A percentile compares a stretch with the other conserved stretches of the same genome.
phyloP scores from a whole-genome alignment of 257 asterid species.

The Jaltomata sinuosa region DNA sequence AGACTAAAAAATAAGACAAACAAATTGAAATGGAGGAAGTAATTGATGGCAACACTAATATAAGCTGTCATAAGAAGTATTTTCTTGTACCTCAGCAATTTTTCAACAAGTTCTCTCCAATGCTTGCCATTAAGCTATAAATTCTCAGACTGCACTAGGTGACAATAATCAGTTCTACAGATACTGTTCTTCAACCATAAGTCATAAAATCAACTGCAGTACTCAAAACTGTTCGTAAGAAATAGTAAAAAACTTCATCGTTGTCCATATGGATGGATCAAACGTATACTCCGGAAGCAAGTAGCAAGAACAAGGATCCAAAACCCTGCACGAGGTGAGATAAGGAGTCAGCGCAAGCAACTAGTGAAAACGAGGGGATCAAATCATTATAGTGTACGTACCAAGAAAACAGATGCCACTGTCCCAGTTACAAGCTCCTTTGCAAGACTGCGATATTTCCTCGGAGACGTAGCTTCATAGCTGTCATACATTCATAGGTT shows the following conservation, averaged over 20 bases:
- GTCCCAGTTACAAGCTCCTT: slow-evolving; percentile 84
- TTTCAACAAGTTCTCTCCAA: not conserved
- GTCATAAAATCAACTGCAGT: not conserved
- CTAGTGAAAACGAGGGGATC: not conserved
- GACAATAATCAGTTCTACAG: not conserved
- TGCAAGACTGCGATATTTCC: slow-evolving; percentile 71
- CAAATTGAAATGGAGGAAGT: too few relatives aligned
- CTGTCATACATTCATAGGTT: slow-evolving; percentile 29
- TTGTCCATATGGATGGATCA: slow-evolving; percentile 16
- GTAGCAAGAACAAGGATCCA: slow-evolving; percentile 91
- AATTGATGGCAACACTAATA: not conserved
- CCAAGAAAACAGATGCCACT: slow-evolving; percentile 90
- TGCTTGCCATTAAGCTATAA: not conserved
- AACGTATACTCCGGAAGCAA: slow-evolving; percentile 90
- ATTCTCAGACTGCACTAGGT: not conserved
- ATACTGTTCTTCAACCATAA: not conserved
- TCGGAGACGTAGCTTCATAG: slow-evolving; percentile 89
- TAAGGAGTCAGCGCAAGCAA: not conserved
- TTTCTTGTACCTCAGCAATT: not conserved
- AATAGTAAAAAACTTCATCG: not conserved
- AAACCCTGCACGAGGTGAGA: slow-evolving; percentile 57
- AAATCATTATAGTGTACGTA: slow-evolving; percentile 4
- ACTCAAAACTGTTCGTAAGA: not conserved
- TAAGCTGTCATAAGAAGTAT: not conserved
- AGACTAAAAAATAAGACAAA: too few relatives aligned